A percentile compares a stretch with the other conserved stretches of the same genome.
These are phyloP conservation scores for Opeltia flavorubescens DNA, from an alignment of 495 filamentous ascomycete genomes.

Conservation along the genomic window DNA sequence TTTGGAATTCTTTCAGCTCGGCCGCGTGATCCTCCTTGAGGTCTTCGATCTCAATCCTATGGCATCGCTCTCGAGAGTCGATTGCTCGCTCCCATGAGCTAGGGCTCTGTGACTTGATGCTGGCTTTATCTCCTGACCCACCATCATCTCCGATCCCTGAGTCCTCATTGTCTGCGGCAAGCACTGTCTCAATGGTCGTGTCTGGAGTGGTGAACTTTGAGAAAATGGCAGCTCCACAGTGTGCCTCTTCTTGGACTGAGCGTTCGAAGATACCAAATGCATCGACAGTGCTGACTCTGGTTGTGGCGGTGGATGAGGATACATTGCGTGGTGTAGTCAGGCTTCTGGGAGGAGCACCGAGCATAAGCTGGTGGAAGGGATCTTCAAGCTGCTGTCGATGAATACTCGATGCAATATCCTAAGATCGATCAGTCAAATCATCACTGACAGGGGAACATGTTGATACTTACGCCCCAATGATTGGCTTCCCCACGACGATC, in stretches of 20 bases:
- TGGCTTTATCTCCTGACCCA: neutral
- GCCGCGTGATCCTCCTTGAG: neutral
- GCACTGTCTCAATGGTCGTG: neutral
- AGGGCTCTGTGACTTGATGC: neutral
- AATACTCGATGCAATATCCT: no score
- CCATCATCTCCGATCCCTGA: neutral
- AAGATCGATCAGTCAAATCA: no score
- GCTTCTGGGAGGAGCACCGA: neutral
- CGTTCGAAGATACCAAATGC: neutral
- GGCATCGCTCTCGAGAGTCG: neutral
- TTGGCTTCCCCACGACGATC: no score
- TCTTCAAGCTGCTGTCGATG: no score
- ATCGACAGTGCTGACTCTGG: neutral
- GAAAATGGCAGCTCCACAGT: no score
- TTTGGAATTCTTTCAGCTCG: neutral
- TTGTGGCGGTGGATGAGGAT: no score
- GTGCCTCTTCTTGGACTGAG: neutral
- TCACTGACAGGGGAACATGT: no score
- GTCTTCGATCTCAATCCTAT: neutral
- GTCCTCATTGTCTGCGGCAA: neutral
- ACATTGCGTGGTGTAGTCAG: neutral
- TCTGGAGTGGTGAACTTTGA: no score
- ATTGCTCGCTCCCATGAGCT: neutral
- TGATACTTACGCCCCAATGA: no score
- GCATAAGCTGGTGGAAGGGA: no score